phyloP scores from a whole-genome alignment of 208 protist species.

The Crithidia sp. region DNA sequence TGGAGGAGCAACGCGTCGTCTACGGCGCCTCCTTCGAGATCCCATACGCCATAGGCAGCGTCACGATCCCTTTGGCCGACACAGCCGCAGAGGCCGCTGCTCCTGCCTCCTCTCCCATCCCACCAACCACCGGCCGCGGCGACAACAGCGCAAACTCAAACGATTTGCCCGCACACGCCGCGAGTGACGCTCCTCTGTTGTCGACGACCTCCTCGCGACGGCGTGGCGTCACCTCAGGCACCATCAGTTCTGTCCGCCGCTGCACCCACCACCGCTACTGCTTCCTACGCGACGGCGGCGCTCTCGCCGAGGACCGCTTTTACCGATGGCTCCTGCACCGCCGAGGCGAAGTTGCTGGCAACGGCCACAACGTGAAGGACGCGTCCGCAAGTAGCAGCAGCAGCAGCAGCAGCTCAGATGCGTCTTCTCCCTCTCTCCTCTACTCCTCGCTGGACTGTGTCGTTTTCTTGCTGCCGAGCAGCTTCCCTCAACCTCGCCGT shows the following conservation, averaged over 20 bases:
- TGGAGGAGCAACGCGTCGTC: slow-evolving; percentile 38
- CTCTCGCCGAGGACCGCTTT: slow-evolving; percentile 57
- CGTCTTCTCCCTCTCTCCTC: slow-evolving; percentile 48
- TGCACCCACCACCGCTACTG: slow-evolving; percentile 80
- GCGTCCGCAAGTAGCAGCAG: neutral
- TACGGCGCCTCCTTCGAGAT: slow-evolving; percentile 71
- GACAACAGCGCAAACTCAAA: neutral
- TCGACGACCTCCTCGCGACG: neutral
- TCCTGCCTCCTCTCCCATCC: neutral
- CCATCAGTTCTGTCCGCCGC: slow-evolving; percentile 41
- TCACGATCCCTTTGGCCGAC: slow-evolving; percentile 43
- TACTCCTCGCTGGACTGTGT: slow-evolving; percentile 76
- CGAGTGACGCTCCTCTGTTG: no score
- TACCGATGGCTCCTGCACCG: slow-evolving; percentile 62
- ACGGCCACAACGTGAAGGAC: neutral
- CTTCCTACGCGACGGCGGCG: slow-evolving; percentile 77
- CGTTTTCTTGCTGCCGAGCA: slow-evolving; percentile 71
- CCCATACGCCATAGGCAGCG: slow-evolving; percentile 59
- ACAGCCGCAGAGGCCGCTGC: slow-evolving; percentile 1
- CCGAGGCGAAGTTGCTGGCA: neutral
- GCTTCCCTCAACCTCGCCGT: slow-evolving; percentile 73
- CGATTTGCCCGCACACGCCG: no score
- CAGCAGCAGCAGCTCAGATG: neutral
- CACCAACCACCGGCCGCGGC: neutral
- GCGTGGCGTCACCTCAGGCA: slow-evolving; percentile 28